Percentiles rank a stretch among this genome's conserved stretches.
Conservation (phyloP, 2,329 filamentous ascomycete species). For the Penicillium sumatraense region DNA sequence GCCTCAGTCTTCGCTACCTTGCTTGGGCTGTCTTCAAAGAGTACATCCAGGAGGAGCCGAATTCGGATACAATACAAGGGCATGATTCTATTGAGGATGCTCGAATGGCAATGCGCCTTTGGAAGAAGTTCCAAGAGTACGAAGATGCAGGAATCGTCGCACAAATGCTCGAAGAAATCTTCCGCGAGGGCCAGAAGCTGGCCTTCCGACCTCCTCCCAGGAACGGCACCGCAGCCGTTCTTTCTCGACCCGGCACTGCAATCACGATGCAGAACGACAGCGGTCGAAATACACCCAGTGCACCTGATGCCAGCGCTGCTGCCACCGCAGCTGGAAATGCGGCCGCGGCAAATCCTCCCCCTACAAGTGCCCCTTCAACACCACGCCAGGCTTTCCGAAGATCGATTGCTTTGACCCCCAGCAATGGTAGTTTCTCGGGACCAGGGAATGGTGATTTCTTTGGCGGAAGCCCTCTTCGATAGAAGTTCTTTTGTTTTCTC, state of each 20-base stretch:
- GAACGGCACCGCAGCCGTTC: slow-evolving; percentile 36
- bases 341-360: slow-evolving; percentile 6
- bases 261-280: slow-evolving; percentile 44
- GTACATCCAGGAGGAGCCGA: slow-evolving; percentile 84
- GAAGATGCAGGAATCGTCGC: slow-evolving; percentile 83
- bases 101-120: slow-evolving; percentile 84
- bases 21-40: slow-evolving; percentile 91
- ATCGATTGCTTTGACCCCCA: slow-evolving; percentile 48
- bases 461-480: slow-evolving; percentile 45
- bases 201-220: slow-evolving; percentile 61
- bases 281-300: slow-evolving; percentile 48
- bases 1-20: slow-evolving; percentile 86
- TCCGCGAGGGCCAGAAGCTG: slow-evolving; percentile 65
- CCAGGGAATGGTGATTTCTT: slow-evolving; percentile 45
- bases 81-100: slow-evolving; percentile 98
- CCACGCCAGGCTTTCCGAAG: slow-evolving; percentile 48
- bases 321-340: slow-evolving; percentile 9
- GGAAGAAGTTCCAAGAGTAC: slow-evolving; percentile 87
- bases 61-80: slow-evolving; percentile 42
- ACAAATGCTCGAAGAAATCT: slow-evolving; percentile 84
- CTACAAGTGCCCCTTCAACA: slow-evolving; percentile 42
- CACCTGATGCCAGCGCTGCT: slow-evolving; percentile 36
- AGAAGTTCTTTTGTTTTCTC: slow-evolving; percentile 9
- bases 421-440: slow-evolving; percentile 46
- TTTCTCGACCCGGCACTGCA: slow-evolving; percentile 45